A percentile compares a stretch with the other conserved stretches of the same genome.
These are phyloP conservation scores for Cafeteria roenbergensis DNA, from an alignment of 108 stramenopile species.

Conservation along the genomic window DNA sequence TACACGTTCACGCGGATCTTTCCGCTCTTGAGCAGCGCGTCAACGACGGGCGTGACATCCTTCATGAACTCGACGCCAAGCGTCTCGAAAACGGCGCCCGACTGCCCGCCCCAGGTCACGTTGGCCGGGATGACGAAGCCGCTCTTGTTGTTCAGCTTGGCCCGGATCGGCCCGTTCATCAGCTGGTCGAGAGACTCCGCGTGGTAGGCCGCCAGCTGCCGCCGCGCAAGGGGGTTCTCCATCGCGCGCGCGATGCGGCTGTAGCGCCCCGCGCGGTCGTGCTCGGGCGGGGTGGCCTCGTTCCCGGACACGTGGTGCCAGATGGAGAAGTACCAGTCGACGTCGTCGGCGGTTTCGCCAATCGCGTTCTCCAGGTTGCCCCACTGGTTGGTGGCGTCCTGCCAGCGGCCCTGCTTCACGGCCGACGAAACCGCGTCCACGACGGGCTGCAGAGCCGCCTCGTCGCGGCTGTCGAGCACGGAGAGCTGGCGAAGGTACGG, in stretches of 20 bases:
- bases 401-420: neutral
- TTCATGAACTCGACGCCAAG: constrained; percentile 7
- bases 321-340: neutral
- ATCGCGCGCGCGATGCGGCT: neutral
- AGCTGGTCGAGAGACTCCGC: neutral
- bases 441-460: neutral
- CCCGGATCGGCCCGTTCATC: constrained; percentile 6
- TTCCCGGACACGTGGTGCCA: neutral
- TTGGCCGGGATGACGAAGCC: neutral
- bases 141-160: neutral
- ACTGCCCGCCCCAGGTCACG: constrained; percentile 4
- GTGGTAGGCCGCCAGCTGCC: neutral
- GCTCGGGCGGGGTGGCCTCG: neutral
- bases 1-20: neutral
- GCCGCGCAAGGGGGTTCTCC: neutral
- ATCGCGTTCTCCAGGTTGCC: neutral
- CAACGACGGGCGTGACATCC: neutral
- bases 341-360: neutral
- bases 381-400: constrained; percentile 5
- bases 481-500: neutral
- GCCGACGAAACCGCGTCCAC: neutral
- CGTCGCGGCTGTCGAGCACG: neutral
- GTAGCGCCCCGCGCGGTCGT: neutral
- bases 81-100: neutral
- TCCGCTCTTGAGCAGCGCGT: neutral